Evolutionary conservation across 2,329 filamentous ascomycete species (phyloP), one percentile per base, ranked within the genome.

Genomic region (Shiraia sp.): DNA sequence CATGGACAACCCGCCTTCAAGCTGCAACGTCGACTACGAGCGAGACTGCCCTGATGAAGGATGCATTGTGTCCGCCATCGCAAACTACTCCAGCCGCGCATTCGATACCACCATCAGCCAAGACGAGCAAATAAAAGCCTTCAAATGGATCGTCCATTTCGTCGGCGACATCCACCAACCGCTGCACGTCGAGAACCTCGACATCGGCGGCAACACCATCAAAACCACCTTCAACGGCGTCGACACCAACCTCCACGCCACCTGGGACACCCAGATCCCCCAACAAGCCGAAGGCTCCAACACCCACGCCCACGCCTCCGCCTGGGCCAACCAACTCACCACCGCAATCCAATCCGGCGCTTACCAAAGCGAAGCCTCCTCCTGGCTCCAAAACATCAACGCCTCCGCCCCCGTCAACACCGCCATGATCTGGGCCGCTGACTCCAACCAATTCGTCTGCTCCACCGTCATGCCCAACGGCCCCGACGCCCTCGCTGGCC

Each of bases 131-230:
- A 68, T 70, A 42, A 70, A 74, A 34, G 75, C 75, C 0, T 55
- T 80, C 14, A 71, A 72, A 42, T 79, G 76, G 63, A 61, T 80
- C 38, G 65, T 80, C 15, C 77, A 69, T 37, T 78, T 80, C 56
- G 70, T 93, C 9, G 80, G 88, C 42, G 90, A 95, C 63, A 80
- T 88, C 17, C 82, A 81, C 45, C 90, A 90, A 60, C 87, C 86
- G 0, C 72, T 95, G 34, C 79, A 81, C 53, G 75, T 76, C 10
- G 78, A 81, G 57, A 71, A 66, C 28, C 57, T 71, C 10, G 70
- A 68, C 6, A 47, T 71, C 6, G 74, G 74, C 32, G 74, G 72
- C 24, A 76, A 76, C 53, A 59, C 55, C 2, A 70, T 76, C 47
- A 63, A 71, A 33, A 72, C 75, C 13, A 72, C 66, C 1, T 77